These are phyloP conservation scores for Pulveroboletus sp. DNA, from an alignment of 768 basidiomycete genomes.

Conservation along the genomic window DNA sequence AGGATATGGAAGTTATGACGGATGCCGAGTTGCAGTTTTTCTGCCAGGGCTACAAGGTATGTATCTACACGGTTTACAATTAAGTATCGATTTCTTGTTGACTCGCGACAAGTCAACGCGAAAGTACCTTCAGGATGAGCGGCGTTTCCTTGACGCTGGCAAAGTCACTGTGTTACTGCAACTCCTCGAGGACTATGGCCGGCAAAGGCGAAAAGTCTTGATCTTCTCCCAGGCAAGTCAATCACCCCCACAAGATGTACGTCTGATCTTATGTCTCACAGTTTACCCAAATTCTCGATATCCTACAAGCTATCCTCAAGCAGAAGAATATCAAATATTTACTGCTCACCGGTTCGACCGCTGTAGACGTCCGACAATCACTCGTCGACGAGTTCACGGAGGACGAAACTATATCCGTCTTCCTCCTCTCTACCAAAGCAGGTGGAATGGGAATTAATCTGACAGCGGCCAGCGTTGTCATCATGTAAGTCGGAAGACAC, in stretches of 20 bases:
- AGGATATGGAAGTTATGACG: conserved; percentile 98
- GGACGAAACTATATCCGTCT: conserved; percentile 80
- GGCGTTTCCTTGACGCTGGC: conserved; percentile 81
- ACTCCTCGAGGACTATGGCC: conserved; percentile 62
- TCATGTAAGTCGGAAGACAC: conserved; percentile 54
- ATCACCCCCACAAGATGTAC: neutral
- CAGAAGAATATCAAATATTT: conserved; percentile 69
- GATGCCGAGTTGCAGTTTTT: conserved; percentile 92
- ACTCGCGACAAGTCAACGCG: conserved; percentile 51
- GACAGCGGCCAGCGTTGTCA: conserved; percentile 92
- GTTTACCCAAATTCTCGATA: conserved; percentile 96
- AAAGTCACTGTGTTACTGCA: conserved; percentile 74
- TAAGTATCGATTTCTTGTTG: neutral
- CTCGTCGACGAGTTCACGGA: conserved; percentile 92
- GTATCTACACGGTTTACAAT: neutral
- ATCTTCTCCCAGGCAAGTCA: conserved; percentile 86
- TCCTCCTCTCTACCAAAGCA: conserved; percentile 88
- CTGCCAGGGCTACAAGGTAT: conserved; percentile 79
- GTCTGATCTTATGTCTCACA: conserved; percentile 28
- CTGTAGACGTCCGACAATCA: conserved; percentile 89
- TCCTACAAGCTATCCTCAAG: conserved; percentile 78
- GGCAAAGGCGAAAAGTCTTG: conserved; percentile 73
- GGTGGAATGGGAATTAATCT: conserved; percentile 97
- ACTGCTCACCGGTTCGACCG: conserved; percentile 86
- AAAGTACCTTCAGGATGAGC: conserved; percentile 67